phyloP scores from a whole-genome alignment of 768 basidiomycete genomes.

The Mycena chlorophos region DNA sequence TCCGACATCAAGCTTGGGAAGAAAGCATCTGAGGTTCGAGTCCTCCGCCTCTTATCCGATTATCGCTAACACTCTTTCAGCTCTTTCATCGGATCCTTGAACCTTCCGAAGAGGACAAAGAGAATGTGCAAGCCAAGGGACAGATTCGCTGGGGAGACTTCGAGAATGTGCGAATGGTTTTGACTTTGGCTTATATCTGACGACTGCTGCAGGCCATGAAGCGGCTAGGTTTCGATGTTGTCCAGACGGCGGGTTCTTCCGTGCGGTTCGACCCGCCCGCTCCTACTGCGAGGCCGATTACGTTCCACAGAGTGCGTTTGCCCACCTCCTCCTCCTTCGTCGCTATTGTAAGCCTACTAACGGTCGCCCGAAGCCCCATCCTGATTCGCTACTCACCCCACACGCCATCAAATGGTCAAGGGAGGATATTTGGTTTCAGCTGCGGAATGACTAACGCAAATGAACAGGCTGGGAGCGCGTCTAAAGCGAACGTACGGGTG shows the following conservation, averaged over 20 bases:
- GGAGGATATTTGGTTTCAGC: neutral
- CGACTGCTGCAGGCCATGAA: slow-evolving; percentile 8
- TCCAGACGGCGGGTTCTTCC: slow-evolving; percentile 8
- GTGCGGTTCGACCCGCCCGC: slow-evolving; percentile 9
- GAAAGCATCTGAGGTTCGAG: neutral
- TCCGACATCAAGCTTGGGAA: slow-evolving; percentile 1
- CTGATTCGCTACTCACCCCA: neutral
- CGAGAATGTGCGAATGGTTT: slow-evolving; percentile 1
- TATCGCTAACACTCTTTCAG: neutral
- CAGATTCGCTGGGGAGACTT: slow-evolving; percentile 24
- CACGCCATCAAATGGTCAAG: neutral
- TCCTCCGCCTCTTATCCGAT: too few species aligned
- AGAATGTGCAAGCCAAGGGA: slow-evolving; percentile 1
- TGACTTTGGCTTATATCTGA: neutral
- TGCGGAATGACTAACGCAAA: neutral
- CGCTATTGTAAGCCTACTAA: neutral
- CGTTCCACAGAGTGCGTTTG: neutral
- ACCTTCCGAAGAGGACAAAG: slow-evolving; percentile 7
- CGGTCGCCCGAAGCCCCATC: neutral
- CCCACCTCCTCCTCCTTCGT: neutral
- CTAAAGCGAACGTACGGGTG: slow-evolving; percentile 1
- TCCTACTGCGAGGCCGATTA: slow-evolving; percentile 2
- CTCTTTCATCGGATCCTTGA: slow-evolving; percentile 21
- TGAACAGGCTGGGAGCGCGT: neutral
- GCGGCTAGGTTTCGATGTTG: slow-evolving; percentile 5